Evolutionary conservation across 2,329 filamentous ascomycete species (phyloP).

Genomic region (Pseudopithomyces maydicus): DNA sequence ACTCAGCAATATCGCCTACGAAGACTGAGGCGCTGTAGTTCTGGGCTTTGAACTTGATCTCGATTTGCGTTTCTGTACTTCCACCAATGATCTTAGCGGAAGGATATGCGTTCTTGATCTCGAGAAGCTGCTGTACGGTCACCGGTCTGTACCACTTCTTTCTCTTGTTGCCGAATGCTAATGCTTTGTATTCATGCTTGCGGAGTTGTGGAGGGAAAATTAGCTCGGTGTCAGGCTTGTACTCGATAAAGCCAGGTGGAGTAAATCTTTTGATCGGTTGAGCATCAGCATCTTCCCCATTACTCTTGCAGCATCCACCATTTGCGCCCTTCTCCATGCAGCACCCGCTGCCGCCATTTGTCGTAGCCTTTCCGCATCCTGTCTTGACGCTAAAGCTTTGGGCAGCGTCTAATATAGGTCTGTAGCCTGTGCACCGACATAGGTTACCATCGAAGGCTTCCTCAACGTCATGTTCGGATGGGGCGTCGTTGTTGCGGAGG

Average conservation of each 20-base stretch:
- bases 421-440: conserved; percentile 93
- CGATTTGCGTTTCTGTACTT: conserved; percentile 96
- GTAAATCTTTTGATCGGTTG: conserved; percentile 69
- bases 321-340: conserved; percentile 65
- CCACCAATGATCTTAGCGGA: conserved; percentile 93
- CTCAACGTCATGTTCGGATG: conserved; percentile 82
- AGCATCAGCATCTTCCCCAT: conserved; percentile 38
- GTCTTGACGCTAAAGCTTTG: conserved; percentile 77
- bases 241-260: conserved; percentile 89
- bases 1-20: conserved; percentile 88
- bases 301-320: conserved; percentile 50
- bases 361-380: conserved; percentile 60
- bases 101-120: conserved; percentile 86
- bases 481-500: conserved; percentile 79
- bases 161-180: conserved; percentile 91
- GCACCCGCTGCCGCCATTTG: conserved; percentile 68
- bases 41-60: conserved; percentile 96
- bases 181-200: conserved; percentile 78
- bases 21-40: conserved; percentile 89
- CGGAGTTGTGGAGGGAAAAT: conserved; percentile 89
- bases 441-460: conserved; percentile 97
- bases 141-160: conserved; percentile 94
- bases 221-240: conserved; percentile 89
- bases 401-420: conserved; percentile 91
- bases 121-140: conserved; percentile 82